phyloP scores from a whole-genome alignment of 2,329 filamentous ascomycete genomes.

The Colletotrichum navitas region DNA sequence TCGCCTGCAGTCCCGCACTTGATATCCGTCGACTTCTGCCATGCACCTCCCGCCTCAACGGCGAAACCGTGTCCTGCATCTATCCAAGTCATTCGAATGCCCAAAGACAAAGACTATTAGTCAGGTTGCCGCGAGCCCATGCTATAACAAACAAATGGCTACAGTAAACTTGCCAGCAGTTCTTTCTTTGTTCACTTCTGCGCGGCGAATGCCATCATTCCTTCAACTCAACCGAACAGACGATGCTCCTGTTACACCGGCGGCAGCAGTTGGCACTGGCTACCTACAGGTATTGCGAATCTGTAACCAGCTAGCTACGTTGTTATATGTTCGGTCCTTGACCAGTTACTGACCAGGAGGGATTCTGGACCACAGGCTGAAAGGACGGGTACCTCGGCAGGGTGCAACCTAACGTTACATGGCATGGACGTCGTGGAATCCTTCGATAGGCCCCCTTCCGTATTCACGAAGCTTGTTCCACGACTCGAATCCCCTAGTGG shows the following conservation, averaged over 20 bases:
- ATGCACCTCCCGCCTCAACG: not conserved
- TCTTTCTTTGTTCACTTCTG: not conserved
- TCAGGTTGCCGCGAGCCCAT: not conserved
- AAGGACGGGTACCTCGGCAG: not conserved
- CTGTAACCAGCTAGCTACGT: not conserved
- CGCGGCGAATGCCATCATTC: not conserved
- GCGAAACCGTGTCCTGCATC: not conserved
- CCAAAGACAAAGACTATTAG: no score
- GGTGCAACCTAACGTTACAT: conserved; percentile 7
- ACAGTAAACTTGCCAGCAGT: no score
- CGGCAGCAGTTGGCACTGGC: not conserved
- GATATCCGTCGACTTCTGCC: not conserved
- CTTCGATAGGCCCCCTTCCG: not conserved
- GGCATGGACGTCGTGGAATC: not conserved
- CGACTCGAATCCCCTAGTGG: not conserved
- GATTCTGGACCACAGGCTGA: no score
- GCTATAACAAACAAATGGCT: not conserved
- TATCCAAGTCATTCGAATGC: not conserved
- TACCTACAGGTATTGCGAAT: not conserved
- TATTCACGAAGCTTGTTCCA: conserved; percentile 4
- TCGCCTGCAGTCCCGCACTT: not conserved
- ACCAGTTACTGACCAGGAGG: not conserved
- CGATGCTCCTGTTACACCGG: not conserved
- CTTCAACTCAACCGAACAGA: not conserved
- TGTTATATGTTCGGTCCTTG: no score